Evolutionary conservation across 2,329 filamentous ascomycete genomes (phyloP).

Genomic region (Incumbomyces lentus): DNA sequence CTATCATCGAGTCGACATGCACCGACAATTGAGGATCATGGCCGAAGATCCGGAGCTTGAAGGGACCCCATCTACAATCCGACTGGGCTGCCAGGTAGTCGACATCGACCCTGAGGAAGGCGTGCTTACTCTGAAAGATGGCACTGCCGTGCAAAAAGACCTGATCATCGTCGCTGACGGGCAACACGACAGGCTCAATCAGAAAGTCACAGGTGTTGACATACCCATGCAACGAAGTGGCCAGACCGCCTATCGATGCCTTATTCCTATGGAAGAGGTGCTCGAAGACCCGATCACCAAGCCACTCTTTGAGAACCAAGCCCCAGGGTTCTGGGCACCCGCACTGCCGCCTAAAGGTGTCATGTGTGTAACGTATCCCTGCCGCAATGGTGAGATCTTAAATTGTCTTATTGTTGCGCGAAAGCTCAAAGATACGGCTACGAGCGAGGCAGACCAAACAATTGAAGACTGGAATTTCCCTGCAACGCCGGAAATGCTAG

Average conservation of each 20-base stretch:
- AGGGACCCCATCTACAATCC: constrained; percentile 17
- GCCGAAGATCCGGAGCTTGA: constrained; percentile 18
- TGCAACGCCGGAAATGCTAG: constrained; percentile 18
- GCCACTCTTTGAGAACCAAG: constrained; percentile 17
- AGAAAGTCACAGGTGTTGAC: constrained; percentile 18
- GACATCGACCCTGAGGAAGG: constrained; percentile 21
- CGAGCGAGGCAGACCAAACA: constrained; percentile 15
- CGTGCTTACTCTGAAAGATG: constrained; percentile 23
- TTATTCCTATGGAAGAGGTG: constrained; percentile 21
- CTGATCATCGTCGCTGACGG: constrained; percentile 31
- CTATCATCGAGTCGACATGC: constrained; percentile 34
- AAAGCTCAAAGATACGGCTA: constrained; percentile 14
- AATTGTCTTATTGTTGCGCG: constrained; percentile 19
- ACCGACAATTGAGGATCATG: constrained; percentile 27
- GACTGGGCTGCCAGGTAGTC: constrained; percentile 23
- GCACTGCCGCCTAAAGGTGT: constrained; percentile 19
- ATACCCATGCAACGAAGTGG: constrained; percentile 19
- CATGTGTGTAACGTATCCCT: constrained; percentile 21
- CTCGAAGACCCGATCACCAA: constrained; percentile 17
- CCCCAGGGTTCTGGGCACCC: constrained; percentile 20
- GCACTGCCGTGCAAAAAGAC: constrained; percentile 25
- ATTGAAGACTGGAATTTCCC: constrained; percentile 22
- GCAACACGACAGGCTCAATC: constrained; percentile 19
- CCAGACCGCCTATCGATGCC: constrained; percentile 20
- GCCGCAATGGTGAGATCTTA: constrained; percentile 15